These are phyloP conservation scores for Kodamaea fukazawae DNA, from an alignment of 805 yeast species.

Conservation along the genomic window DNA sequence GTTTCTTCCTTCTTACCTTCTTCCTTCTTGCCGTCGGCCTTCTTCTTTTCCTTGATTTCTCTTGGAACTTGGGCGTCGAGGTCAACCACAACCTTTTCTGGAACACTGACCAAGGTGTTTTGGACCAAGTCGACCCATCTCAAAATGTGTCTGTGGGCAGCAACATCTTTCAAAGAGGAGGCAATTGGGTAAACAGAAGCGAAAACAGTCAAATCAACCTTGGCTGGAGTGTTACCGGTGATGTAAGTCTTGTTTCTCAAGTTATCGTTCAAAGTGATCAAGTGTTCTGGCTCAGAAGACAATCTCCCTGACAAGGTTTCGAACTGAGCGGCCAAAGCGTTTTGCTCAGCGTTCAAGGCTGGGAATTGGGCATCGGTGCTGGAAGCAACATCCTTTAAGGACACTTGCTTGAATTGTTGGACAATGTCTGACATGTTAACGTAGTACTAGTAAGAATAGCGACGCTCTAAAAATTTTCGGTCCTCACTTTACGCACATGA, in stretches of 20 bases:
- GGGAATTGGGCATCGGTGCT: conserved; percentile 24
- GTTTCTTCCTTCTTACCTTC: conserved; percentile 27
- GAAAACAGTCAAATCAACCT: conserved; percentile 70
- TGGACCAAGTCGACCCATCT: conserved; percentile 94
- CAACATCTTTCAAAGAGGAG: conserved; percentile 50
- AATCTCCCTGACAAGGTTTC: conserved; percentile 65
- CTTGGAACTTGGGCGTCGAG: conserved; percentile 65
- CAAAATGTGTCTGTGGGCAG: conserved; percentile 73
- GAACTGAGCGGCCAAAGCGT: conserved; percentile 79
- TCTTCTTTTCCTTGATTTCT: conserved; percentile 66
- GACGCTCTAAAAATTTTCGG: conserved; percentile 6
- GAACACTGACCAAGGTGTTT: conserved; percentile 55
- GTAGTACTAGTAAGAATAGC: not conserved
- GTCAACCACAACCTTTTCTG: conserved; percentile 56
- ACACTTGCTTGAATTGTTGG: conserved; percentile 27
- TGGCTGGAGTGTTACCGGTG: conserved; percentile 62
- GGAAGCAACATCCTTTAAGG: conserved; percentile 26
- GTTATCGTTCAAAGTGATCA: conserved; percentile 57
- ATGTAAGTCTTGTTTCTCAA: conserved; percentile 71
- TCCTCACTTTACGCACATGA: conserved; percentile 7
- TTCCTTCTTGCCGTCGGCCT: conserved; percentile 28
- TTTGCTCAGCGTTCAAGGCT: conserved; percentile 44
- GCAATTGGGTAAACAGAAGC: conserved; percentile 63
- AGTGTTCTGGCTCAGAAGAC: conserved; percentile 39
- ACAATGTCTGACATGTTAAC: conserved; percentile 30